Evolutionary conservation across 805 yeast species (phyloP).

Genomic region (Teunomyces gatunensis): DNA sequence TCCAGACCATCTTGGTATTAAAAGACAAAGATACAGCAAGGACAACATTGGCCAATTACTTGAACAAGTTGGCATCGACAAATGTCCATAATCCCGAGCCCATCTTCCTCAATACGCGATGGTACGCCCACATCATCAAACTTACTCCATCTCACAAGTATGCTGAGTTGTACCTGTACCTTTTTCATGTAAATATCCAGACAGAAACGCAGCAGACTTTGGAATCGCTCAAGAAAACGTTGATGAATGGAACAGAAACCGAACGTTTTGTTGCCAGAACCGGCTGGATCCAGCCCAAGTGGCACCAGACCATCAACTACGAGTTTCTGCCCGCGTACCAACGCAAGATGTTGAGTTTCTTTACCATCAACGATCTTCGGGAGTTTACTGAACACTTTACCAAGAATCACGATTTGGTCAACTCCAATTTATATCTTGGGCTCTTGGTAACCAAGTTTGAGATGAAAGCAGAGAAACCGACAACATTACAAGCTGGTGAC

Average conservation of each 20-base stretch:
- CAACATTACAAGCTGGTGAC: background rate
- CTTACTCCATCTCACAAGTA: conserved; percentile 15
- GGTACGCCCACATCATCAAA: conserved; percentile 17
- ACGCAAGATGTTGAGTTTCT: conserved; percentile 31
- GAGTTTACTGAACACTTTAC: conserved; percentile 22
- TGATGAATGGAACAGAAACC: conserved; percentile 27
- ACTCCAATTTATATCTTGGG: conserved; percentile 33
- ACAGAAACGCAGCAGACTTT: conserved; percentile 16
- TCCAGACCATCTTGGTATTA: conserved; percentile 13
- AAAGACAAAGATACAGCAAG: conserved; percentile 11
- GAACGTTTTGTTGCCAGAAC: conserved; percentile 36
- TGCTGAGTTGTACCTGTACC: conserved; percentile 25
- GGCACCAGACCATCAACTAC: conserved; percentile 32
- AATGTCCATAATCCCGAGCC: conserved; percentile 21
- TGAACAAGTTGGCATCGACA: conserved; percentile 23
- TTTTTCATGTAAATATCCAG: conserved; percentile 33
- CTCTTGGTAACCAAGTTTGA: conserved; percentile 40
- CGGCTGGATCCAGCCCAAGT: conserved; percentile 33
- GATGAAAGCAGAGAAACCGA: conserved; percentile 13
- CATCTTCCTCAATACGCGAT: conserved; percentile 14
- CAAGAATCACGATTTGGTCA: conserved; percentile 25
- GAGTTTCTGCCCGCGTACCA: conserved; percentile 16
- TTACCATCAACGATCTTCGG: conserved; percentile 25
- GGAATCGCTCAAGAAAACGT: conserved; percentile 18
- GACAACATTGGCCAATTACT: conserved; percentile 22